Evolutionary conservation across 2,329 filamentous ascomycete species (phyloP).

Genomic region (Thelonectria rubi): DNA sequence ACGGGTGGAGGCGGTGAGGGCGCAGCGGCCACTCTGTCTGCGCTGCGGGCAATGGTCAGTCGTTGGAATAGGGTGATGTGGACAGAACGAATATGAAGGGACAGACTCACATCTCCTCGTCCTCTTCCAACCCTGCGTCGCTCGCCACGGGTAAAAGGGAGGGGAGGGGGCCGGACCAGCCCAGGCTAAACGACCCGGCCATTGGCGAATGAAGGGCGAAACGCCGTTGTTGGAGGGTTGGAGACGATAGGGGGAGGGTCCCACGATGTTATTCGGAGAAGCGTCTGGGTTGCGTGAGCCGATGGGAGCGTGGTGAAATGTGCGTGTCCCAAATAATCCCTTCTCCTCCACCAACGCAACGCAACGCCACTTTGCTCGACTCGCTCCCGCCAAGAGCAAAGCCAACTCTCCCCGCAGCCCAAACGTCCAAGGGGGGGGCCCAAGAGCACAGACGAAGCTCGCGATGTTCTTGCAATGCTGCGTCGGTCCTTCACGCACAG

Average conservation of each 20-base stretch:
- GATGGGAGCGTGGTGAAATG: too few species aligned
- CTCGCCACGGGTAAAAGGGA: conserved; percentile 25
- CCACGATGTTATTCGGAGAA: not conserved
- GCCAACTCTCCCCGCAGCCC: conserved; percentile 1
- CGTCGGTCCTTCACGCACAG: conserved; percentile 7
- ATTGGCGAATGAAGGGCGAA: conserved; percentile 7
- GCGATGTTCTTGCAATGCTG: not conserved
- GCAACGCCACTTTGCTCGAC: too few species aligned
- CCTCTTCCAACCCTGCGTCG: conserved; percentile 5
- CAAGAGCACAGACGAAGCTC: not conserved
- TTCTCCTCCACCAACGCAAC: too few species aligned
- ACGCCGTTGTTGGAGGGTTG: not conserved
- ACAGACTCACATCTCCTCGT: conserved; percentile 16
- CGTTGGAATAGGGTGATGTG: not conserved
- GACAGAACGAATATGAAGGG: too few species aligned
- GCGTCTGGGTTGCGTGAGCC: not conserved
- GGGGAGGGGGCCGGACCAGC: conserved; percentile 28
- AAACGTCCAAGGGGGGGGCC: not conserved
- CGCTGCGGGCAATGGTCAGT: conserved; percentile 4
- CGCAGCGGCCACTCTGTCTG: not conserved
- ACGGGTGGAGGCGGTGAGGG: conserved; percentile 18
- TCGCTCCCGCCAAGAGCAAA: too few species aligned
- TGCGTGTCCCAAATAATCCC: too few species aligned
- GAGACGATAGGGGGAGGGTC: not conserved
- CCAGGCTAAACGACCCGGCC: conserved; percentile 22